phyloP scores from a whole-genome alignment of 345 rosid species.

The Salix dunnii region DNA sequence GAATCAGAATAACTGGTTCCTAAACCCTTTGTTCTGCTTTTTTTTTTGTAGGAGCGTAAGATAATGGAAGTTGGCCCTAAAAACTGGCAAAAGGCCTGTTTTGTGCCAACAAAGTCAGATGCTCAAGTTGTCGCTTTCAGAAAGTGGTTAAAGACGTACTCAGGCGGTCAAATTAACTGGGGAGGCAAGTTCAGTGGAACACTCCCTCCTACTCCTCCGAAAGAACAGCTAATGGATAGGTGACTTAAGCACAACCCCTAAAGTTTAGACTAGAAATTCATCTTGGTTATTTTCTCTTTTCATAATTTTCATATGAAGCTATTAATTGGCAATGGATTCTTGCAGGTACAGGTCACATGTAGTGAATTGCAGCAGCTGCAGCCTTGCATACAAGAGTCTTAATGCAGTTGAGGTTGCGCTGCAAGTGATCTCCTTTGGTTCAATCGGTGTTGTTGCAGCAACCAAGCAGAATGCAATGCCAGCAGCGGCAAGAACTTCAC shows the following conservation, averaged over 20 bases:
- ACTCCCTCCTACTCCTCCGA: conserved; percentile 71
- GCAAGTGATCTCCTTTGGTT: conserved; percentile 50
- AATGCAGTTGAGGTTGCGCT: conserved; percentile 52
- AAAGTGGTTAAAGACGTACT: conserved; percentile 71
- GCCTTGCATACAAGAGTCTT: conserved; percentile 53
- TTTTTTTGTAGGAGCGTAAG: conserved; percentile 56
- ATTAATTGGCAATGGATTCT: neutral
- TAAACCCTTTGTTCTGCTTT: too few relatives aligned
- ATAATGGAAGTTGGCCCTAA: conserved; percentile 56
- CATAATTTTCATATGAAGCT: neutral
- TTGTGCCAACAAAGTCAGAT: conserved; percentile 78
- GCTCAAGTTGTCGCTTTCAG: conserved; percentile 67
- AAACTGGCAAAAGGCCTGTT: conserved; percentile 86
- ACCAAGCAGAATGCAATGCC: conserved; percentile 43
- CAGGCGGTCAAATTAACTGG: conserved; percentile 68
- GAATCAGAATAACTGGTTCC: too few relatives aligned
- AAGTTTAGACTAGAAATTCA: neutral
- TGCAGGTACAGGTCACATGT: conserved; percentile 85
- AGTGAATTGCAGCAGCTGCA: conserved; percentile 79
- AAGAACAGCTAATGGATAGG: conserved; percentile 83
- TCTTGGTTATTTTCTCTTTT: neutral
- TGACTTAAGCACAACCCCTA: neutral
- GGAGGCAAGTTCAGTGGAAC: conserved; percentile 51
- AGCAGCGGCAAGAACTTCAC: conserved; percentile 33
- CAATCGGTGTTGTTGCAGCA: conserved; percentile 55